Conservation (phyloP, 345 rosid species). For the Citrus trifoliata region DNA sequence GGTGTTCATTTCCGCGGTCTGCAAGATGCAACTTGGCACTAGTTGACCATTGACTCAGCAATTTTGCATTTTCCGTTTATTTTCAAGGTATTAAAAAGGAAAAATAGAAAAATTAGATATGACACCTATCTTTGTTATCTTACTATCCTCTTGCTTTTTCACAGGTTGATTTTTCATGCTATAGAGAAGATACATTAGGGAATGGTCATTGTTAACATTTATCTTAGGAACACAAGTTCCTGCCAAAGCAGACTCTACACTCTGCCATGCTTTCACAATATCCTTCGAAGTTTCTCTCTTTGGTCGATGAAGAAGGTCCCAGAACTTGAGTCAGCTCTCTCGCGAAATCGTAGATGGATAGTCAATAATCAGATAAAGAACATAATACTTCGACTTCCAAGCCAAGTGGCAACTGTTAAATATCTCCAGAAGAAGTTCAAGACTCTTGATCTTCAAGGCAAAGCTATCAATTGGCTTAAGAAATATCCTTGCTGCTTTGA, state of each 20-base stretch:
- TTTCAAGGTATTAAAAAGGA: neutral
- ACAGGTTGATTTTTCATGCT: neutral
- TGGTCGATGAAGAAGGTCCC: conserved; percentile 92
- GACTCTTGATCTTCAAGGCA: conserved; percentile 92
- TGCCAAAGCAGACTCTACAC: conserved; percentile 8
- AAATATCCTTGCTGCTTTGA: conserved; percentile 89
- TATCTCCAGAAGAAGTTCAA: conserved; percentile 87
- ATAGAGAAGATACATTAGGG: neutral
- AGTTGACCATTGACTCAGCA: neutral
- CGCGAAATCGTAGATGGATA: conserved; percentile 82
- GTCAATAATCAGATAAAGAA: conserved; percentile 86
- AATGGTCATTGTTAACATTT: conserved; percentile 8
- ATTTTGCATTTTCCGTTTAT: neutral
- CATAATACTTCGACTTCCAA: conserved; percentile 70
- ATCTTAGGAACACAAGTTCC: neutral
- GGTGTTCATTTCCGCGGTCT: neutral
- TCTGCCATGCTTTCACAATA: conserved; percentile 11
- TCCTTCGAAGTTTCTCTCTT: conserved; percentile 61
- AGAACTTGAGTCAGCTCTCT: conserved; percentile 79
- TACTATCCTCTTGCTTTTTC: neutral
- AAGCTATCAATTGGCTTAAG: conserved; percentile 86
- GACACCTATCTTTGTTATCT: neutral
- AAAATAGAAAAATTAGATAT: neutral
- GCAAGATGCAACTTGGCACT: neutral
- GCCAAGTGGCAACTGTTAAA: conserved; percentile 51